Base-by-base conservation (phyloP, 352 stramenopile species). In the Phytophthora sansomeana region DNA sequence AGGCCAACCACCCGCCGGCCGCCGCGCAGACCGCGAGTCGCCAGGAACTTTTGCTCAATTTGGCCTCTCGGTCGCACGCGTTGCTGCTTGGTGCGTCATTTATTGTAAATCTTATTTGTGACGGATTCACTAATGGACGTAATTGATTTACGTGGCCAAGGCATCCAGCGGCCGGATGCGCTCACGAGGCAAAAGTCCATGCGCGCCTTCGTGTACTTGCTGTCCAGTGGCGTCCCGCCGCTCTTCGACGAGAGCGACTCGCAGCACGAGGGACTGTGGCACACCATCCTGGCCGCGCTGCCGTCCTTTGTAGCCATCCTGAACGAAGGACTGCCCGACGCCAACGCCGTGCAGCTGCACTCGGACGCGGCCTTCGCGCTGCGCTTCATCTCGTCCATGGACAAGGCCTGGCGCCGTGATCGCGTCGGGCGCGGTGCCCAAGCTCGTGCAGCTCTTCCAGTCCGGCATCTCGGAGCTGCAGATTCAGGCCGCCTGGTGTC, bases 321-420 rank as follows among this genome's bases (percentile, higher is more conserved):
- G 51, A 87, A 93, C 47, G 80, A 92, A 35, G 64, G 82, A n/a
- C 67, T 92, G 52, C 57, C 63, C 9, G 80, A 92, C 57, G 70
- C 80, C 21, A 87, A 76, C 26, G 79, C 80, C 6, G 76, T 95
- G 52, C 83, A 93, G 63, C 63, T 93, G 47, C 88, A 96, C 58
- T 93, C 86, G 74, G 88, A 96, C 72, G 86, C 88, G 8, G 88
- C 88, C 32, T 96, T 96, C 55, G 86, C 88, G 41, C 67, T 96
- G 56, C 84, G 88, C 32, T 96, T 96, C 63, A 95, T 96, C 54
- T 81, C 88, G 58, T 96, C 88, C 33, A 96, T 96, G 88, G 88
- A 96, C 70, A 93, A 93, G 66, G 85, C 88, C 16, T n/a, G 75
- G 47, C 46, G 47, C 85, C 16, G 83, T 96, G n/a, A 83, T 96